Evolutionary conservation across 2,329 filamentous ascomycete genomes (phyloP).

Genomic region (Fusarium duplospermum): DNA sequence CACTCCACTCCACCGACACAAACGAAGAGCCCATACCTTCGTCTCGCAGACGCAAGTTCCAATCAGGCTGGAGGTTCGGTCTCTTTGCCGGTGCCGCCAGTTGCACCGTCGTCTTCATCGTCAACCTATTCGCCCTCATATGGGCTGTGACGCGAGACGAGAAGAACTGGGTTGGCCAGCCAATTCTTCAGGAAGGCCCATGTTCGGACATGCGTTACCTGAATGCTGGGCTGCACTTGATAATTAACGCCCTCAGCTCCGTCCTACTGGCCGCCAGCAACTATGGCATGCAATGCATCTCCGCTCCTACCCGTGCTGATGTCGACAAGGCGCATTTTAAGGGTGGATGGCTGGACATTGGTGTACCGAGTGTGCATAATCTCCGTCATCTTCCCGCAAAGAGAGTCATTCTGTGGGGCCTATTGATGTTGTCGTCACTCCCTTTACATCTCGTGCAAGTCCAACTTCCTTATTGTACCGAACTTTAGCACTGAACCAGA

Average conservation of each 20-base stretch:
- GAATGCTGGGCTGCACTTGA: slow-evolving; percentile 12
- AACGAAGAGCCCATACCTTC: neutral
- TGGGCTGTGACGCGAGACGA: neutral
- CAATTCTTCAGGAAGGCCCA: neutral
- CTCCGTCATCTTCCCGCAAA: neutral
- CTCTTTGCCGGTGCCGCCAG: neutral
- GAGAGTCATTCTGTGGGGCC: slow-evolving; percentile 2
- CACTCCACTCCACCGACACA: neutral
- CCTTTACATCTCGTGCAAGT: slow-evolving; percentile 17
- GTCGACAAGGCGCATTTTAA: slow-evolving; percentile 38
- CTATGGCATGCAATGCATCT: slow-evolving; percentile 50
- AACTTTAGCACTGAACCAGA: neutral
- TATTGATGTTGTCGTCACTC: slow-evolving; percentile 1
- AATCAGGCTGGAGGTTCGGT: neutral
- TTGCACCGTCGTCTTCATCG: neutral
- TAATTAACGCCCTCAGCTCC: slow-evolving; percentile 24
- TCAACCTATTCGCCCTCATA: slow-evolving; percentile 1
- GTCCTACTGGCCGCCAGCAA: slow-evolving; percentile 42
- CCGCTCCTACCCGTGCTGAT: slow-evolving; percentile 47
- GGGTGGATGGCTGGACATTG: slow-evolving; percentile 30
- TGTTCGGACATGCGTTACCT: neutral
- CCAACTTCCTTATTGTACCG: too few relatives aligned
- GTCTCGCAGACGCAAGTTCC: neutral
- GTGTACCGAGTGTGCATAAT: slow-evolving; percentile 26
- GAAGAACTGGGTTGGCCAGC: neutral